These are phyloP conservation scores for Wickerhamomyces chaumierensis DNA, from an alignment of 805 yeast species.

Conservation along the genomic window DNA sequence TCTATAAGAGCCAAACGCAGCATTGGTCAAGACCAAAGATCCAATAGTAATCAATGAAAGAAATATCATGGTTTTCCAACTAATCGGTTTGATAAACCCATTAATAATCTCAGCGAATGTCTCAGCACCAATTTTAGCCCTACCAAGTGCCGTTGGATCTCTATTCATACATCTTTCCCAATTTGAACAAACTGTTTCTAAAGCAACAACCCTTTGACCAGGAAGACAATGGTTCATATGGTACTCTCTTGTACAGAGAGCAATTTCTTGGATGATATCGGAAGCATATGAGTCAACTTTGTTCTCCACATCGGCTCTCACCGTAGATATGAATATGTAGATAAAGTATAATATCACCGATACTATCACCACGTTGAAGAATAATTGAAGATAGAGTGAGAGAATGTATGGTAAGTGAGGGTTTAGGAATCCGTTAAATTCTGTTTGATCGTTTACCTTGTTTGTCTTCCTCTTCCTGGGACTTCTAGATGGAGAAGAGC, in stretches of 20 bases:
- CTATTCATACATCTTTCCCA: slow-evolving; percentile 81
- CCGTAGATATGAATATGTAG: slow-evolving; percentile 39
- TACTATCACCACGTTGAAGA: slow-evolving; percentile 44
- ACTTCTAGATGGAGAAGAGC: neutral
- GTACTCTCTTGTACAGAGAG: slow-evolving; percentile 60
- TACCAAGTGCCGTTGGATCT: slow-evolving; percentile 58
- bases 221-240: slow-evolving; percentile 61
- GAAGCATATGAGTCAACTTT: slow-evolving; percentile 54
- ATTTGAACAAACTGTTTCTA: slow-evolving; percentile 54
- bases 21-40: slow-evolving; percentile 37
- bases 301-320: slow-evolving; percentile 57
- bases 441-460: neutral
- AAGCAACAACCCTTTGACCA: slow-evolving; percentile 57
- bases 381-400: slow-evolving; percentile 52
- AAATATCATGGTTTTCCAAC: slow-evolving; percentile 54
- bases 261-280: slow-evolving; percentile 52
- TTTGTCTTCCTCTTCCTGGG: neutral
- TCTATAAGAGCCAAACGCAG: slow-evolving; percentile 34
- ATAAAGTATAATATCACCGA: slow-evolving; percentile 40
- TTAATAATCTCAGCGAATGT: slow-evolving; percentile 75
- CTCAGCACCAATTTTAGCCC: slow-evolving; percentile 67
- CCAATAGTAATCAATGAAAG: slow-evolving; percentile 37
- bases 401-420: slow-evolving; percentile 45
- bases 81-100: slow-evolving; percentile 61
- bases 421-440: slow-evolving; percentile 18